Base-by-base conservation (phyloP, 192 early-diverging fungal species). In the Linnemannia exigua region DNA sequence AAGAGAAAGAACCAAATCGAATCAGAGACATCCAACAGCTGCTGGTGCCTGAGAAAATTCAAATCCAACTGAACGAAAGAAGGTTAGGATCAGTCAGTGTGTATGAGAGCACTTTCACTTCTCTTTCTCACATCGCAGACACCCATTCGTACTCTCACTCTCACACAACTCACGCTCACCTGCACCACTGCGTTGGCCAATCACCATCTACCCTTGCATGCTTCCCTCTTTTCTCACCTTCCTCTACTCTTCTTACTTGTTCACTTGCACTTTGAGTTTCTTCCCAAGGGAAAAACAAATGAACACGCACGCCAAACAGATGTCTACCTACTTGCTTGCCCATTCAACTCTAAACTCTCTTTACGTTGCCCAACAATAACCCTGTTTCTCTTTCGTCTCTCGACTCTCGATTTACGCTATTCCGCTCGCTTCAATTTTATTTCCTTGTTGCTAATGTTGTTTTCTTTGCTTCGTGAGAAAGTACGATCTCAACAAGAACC, bases 111-210 rank as follows among this genome's bases (percentile, higher is more conserved):
- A 31, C 41, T 44, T 44, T 44, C 41, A 44, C 41, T 44, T 31
- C 31, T 9, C n/a, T 1, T 12, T 61, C 25, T 31, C 50, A 51
- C 50, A 15, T 51, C 28, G 28, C 22, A 15, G 4, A 63, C 28
- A 33, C 58, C n/a, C n/a, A n/a, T n/a, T n/a, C n/a, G n/a, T n/a
- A n/a, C n/a, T n/a, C n/a, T n/a, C n/a, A n/a, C n/a, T n/a, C n/a
- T n/a, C n/a, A n/a, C n/a, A n/a, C n/a, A n/a, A 63, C 58, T 63
- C 58, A 63, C 58, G 58, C 58, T 63, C 58, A 63, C 58, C 31
- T 63, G 58, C 28, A 28, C 58, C 0, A 3, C 15, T 0, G 1
- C 15, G 15, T n/a, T 63, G 58, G 58, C 58, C 58, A 63, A 63
- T 63, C 58, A 63, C 58, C 58, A 33, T 63, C 58, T 63, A 25